Conservation (phyloP, 208 protist species). For the Leishmania braziliensis region DNA sequence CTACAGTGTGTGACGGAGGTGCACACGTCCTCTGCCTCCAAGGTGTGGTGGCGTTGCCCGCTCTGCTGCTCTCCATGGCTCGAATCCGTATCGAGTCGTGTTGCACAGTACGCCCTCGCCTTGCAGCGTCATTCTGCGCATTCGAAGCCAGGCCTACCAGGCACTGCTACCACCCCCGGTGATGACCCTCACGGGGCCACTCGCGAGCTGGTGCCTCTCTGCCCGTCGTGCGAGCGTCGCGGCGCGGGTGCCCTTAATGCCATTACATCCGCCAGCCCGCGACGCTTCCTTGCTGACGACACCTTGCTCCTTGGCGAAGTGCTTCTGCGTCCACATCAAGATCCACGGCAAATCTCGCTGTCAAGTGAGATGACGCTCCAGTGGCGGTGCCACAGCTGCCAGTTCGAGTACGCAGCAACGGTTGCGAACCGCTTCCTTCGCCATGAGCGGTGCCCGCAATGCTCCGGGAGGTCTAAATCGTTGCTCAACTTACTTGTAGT, state of each 20-base stretch:
- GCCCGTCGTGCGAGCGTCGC: slow-evolving; percentile 61
- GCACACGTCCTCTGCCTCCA: slow-evolving; percentile 34
- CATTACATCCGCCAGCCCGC: neutral
- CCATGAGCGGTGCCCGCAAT: slow-evolving; percentile 75
- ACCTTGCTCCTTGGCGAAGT: slow-evolving; percentile 54
- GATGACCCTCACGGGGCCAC: neutral
- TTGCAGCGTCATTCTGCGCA: neutral
- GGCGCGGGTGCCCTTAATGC: slow-evolving; percentile 13
- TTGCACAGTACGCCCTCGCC: slow-evolving; percentile 37
- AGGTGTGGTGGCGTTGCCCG: slow-evolving; percentile 71
- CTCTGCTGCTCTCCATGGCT: slow-evolving; percentile 59
- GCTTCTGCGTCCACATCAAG: slow-evolving; percentile 53
- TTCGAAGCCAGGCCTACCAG: neutral
- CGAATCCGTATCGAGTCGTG: slow-evolving; percentile 59
- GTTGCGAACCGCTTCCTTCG: slow-evolving; percentile 57
- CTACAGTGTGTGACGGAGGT: slow-evolving; percentile 46
- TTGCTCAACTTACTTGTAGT: slow-evolving; percentile 64
- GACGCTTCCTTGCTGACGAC: slow-evolving; percentile 52
- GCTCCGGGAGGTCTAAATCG: slow-evolving; percentile 44
- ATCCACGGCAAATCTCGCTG: slow-evolving; percentile 52
- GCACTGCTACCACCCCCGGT: neutral
- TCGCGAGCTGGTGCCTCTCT: slow-evolving; percentile 35
- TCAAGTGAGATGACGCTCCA: slow-evolving; percentile 45
- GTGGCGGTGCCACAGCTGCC: slow-evolving; percentile 71
- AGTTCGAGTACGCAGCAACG: slow-evolving; percentile 54